A percentile compares a stretch with the other conserved stretches of the same genome.
Conservation (phyloP, 78 protist species). For the Isochrysis galbana region DNA sequence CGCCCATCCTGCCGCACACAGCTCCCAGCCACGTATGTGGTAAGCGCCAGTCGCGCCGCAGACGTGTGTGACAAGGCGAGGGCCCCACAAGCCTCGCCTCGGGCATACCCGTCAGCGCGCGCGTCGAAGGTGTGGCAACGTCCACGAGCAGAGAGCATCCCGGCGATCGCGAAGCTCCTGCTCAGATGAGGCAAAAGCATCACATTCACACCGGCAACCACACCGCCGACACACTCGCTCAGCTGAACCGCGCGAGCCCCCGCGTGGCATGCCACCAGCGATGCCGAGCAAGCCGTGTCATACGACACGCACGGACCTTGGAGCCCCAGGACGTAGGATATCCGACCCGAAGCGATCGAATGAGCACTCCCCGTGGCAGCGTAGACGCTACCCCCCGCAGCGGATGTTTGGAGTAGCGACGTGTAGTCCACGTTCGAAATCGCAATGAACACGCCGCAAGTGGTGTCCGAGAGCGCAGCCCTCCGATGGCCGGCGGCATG, state of each 20-base stretch:
- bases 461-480: background rate
- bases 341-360: conserved; percentile 46
- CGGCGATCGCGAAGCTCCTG: conserved; percentile 37
- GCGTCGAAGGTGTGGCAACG: conserved; percentile 73
- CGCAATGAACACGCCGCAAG: background rate
- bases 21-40: background rate
- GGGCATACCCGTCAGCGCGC: conserved; percentile 80
- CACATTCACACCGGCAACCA: background rate
- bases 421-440: background rate
- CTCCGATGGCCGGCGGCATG: background rate
- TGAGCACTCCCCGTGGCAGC: background rate
- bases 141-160: conserved; percentile 64
- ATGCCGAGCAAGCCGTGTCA: conserved; percentile 88
- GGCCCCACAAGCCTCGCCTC: conserved; percentile 81
- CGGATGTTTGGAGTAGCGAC: background rate
- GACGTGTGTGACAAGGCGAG: conserved; percentile 29
- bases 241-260: conserved; percentile 44
- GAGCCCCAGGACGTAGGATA: conserved; percentile 73
- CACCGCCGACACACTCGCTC: background rate
- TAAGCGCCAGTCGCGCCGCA: background rate
- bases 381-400: background rate
- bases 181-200: background rate
- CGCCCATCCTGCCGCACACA: conserved; percentile 67
- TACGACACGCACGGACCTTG: conserved; percentile 77
- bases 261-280: conserved; percentile 71